Percentiles rank a stretch among this genome's conserved stretches.
These are phyloP conservation scores for Sclerotinia glacialis DNA, from an alignment of 2,329 filamentous ascomycete genomes.

Conservation along the genomic window DNA sequence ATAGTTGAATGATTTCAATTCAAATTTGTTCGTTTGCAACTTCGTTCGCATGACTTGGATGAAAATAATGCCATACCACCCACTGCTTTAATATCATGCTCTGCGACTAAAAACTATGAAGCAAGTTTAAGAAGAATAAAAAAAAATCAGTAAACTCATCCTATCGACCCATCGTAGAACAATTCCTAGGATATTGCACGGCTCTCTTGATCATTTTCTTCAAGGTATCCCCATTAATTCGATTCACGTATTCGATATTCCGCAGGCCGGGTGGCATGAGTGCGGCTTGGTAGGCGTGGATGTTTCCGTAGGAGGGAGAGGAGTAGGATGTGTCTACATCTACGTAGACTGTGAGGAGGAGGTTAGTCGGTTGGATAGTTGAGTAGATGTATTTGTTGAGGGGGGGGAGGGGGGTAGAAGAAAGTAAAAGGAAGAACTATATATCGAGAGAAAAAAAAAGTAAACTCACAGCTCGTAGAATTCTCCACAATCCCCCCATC, in stretches of 20 bases:
- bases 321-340: conserved; percentile 45
- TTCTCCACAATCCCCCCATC: conserved; percentile 43
- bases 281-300: conserved; percentile 45
- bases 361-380: neutral
- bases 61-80: neutral
- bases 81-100: neutral
- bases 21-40: neutral
- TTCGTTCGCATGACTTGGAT: neutral
- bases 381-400: too few relatives aligned
- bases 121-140: too few relatives aligned
- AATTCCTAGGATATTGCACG: conserved; percentile 33
- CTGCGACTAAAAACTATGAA: neutral
- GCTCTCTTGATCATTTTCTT: conserved; percentile 42
- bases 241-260: conserved; percentile 44
- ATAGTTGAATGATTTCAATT: neutral
- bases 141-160: neutral
- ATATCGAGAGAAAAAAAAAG: too few relatives aligned
- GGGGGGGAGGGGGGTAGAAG: too few relatives aligned
- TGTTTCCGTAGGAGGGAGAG: conserved; percentile 44
- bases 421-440: neutral
- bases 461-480: conserved; percentile 38
- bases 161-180: conserved; percentile 12
- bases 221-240: conserved; percentile 41
- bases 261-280: conserved; percentile 41
- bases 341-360: conserved; percentile 39